Evolutionary conservation across 179 eudicot species (phyloP), one percentile per base, ranked within the genome.

Genomic region (Carnegiea gigantea): DNA sequence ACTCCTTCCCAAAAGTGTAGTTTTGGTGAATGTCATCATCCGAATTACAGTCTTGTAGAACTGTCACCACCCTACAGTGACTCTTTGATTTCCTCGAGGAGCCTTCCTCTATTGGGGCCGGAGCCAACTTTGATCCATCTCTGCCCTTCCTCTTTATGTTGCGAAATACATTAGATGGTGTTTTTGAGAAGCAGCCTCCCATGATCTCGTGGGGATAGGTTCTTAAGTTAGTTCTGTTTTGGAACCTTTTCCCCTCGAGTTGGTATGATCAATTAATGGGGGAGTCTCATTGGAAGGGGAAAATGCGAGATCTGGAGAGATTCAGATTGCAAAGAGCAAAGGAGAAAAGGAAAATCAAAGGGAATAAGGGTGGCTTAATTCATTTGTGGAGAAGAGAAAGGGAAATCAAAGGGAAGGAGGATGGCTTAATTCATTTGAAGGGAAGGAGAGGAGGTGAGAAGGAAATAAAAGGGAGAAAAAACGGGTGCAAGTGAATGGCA

Each of bases 1-100:
- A 79, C 83, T 91, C 93, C 72, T 84, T 85, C 46, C 91, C 92
- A 7, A 89, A 79, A 10, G n/a, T 4, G 74, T 90, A 92, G 51
- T 68, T 85, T 38, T 82, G 48, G 24, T 44, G 79, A 9, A 92
- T 86, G 81, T 89, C 86, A 24, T 80, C 81, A 33, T 78, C 49
- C 13, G 84, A 86, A 1, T 77, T 36, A 1, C 90, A 85, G 51
- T 89, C 90, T 24, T 28, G 28, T 6, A 92, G 59, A 36, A 89
- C 87, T 15, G 80, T 75, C 1, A n/a, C 46, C 65, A 12, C 77
- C 71, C n/a, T 83, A 49, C 40, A 64, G 64, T 48, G 81, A 65
- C 73, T 79, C 84, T 3, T 17, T n/a, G 9, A 30, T 36, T 30
- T 70, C 40, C 46, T 36, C n/a, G 46, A 5, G 40, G 21, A 15